Conservation (phyloP, 2,329 filamentous ascomycete genomes). For the Proliferodiscus dingleyae region DNA sequence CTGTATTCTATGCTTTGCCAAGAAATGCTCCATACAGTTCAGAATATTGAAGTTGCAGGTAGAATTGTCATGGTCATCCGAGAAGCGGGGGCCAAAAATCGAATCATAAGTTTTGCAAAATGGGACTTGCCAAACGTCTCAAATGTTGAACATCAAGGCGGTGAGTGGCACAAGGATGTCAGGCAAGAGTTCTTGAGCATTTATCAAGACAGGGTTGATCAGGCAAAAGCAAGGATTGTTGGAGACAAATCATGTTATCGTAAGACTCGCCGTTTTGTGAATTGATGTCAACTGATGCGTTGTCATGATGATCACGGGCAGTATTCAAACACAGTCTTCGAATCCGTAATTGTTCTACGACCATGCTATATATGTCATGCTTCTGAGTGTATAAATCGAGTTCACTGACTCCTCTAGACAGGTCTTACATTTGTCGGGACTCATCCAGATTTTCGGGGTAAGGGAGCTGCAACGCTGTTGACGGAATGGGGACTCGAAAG, state of each 20-base stretch:
- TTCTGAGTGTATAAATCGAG: too few relatives aligned
- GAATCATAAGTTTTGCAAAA: slow-evolving; percentile 27
- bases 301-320: too few relatives aligned
- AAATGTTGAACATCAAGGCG: not conserved
- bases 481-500: slow-evolving; percentile 23
- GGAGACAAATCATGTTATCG: slow-evolving; percentile 22
- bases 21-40: slow-evolving; percentile 15
- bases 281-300: too few relatives aligned
- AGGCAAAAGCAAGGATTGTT: slow-evolving; percentile 19
- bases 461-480: slow-evolving; percentile 24
- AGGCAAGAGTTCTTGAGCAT: slow-evolving; percentile 15
- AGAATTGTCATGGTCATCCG: slow-evolving; percentile 22
- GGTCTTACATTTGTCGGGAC: slow-evolving; percentile 26
- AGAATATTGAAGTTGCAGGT: slow-evolving; percentile 5
- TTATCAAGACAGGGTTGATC: slow-evolving; percentile 20
- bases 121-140: slow-evolving; percentile 23
- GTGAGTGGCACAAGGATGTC: slow-evolving; percentile 19
- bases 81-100: slow-evolving; percentile 15
- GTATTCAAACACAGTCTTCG: too few relatives aligned
- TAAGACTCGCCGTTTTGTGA: slow-evolving; percentile 14
- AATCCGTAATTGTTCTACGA: slow-evolving; percentile 22
- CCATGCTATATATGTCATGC: not conserved
- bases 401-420: slow-evolving; percentile 10
- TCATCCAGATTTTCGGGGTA: slow-evolving; percentile 17
- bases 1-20: slow-evolving; percentile 17